Evolutionary conservation across 345 rosid genomes (phyloP).

Genomic region (Citrus cavaleriei): DNA sequence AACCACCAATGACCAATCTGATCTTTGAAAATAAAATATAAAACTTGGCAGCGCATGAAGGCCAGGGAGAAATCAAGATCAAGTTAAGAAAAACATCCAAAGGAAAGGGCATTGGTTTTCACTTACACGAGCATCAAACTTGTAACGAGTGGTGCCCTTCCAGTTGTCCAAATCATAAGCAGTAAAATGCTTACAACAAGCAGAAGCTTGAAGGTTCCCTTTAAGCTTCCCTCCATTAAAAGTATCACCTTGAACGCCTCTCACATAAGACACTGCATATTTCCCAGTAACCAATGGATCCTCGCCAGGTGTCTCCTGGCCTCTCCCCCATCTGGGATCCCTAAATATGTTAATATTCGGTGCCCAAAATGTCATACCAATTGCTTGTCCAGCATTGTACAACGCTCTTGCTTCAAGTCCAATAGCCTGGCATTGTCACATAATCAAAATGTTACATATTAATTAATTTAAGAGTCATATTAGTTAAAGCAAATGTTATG

Average conservation of each 20-base stretch:
- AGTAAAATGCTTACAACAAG: conserved; percentile 87
- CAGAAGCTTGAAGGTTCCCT: conserved; percentile 60
- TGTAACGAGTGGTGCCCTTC: conserved; percentile 68
- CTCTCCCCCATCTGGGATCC: conserved; percentile 94
- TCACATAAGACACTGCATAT: conserved; percentile 68
- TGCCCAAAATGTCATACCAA: conserved; percentile 77
- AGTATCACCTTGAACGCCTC: conserved; percentile 70
- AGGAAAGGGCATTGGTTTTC: not conserved
- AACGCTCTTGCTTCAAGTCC: conserved; percentile 70
- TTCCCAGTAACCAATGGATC: conserved; percentile 62
- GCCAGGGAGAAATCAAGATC: not conserved
- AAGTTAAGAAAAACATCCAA: not conserved
- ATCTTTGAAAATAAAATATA: not conserved
- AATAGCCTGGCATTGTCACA: conserved; percentile 28
- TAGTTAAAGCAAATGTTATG: not conserved
- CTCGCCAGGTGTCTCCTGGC: conserved; percentile 92
- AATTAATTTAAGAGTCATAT: not conserved
- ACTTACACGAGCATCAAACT: conserved; percentile 71
- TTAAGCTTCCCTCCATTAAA: conserved; percentile 39
- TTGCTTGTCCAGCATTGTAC: conserved; percentile 63
- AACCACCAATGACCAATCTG: not conserved
- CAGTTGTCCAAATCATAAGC: conserved; percentile 91
- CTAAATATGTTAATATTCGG: conserved; percentile 82
- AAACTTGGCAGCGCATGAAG: not conserved
- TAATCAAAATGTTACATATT: not conserved